Base-by-base conservation (phyloP, 495 filamentous ascomycete genomes). In the Clavariopsis aquatica region DNA sequence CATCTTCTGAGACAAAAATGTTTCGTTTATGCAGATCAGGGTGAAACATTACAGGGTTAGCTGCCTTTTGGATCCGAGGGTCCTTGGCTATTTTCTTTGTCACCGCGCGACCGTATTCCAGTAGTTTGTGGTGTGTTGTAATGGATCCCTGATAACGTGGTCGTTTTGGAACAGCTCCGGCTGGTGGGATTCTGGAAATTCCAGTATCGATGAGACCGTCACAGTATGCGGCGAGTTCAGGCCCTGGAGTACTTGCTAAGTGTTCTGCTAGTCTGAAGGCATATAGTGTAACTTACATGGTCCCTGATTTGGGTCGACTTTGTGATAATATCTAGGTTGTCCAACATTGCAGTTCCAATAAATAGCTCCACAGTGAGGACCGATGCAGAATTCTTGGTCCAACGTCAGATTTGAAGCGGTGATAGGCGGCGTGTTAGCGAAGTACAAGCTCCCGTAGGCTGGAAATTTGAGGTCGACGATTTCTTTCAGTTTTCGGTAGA, bases 11-110 rank as follows among this genome's bases (percentile, higher is more conserved):
- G 46, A 81, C 74, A 54, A 72, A 79, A 51, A 81, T 79, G 45
- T 81, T 80, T 57, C 77, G 65, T 63, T 75, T 78, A 54, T 79
- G 70, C 13, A 80, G 68, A 60, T 81, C 77, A 1, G 73, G 66
- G 57, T 80, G 76, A 38, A 77, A 57, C 9, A 80, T 53, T 49
- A 67, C 68, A 26, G 74, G 77, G 0, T 56, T 66, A 47, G 78
- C 74, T 47, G 73, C 69, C 15, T 75, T 55, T 43, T 76, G 57
- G 23, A 79, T 68, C 46, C 69, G 69, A 22, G 62, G 64, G 70
- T 77, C 74, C 53, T 74, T 53, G 49, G 62, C 43, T 41, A 79
- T 60, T 53, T 64, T 66, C 52, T 71, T 49, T 20, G 79, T 54
- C 10, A 79, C 70, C 1, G 62, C 52, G 47, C 70, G 64, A 58